Evolutionary conservation across 1,284 basidiomycete genomes (phyloP).

Genomic region (Heterobasidion irregulare): DNA sequence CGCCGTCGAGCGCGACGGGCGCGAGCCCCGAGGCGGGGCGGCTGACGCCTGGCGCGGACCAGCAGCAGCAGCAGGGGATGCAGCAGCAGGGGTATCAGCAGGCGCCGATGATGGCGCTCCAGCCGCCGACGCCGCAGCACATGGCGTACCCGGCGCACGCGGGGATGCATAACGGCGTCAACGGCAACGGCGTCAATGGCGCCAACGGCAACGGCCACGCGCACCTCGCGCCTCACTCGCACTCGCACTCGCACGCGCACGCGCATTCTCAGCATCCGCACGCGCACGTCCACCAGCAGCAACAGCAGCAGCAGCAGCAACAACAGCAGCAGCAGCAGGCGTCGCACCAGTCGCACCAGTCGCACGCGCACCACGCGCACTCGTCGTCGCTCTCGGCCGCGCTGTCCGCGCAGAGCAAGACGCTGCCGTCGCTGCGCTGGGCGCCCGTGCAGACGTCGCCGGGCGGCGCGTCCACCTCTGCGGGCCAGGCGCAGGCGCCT

Average conservation of each 20-base stretch:
- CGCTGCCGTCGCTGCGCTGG: constrained; percentile 4
- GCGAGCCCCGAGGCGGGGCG: neutral
- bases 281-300: neutral
- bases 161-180: neutral
- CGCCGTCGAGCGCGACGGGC: constrained; percentile 5
- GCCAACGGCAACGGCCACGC: neutral
- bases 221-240: constrained; percentile 7
- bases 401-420: constrained; percentile 1
- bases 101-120: constrained; percentile 1
- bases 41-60: too few relatives aligned
- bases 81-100: constrained; percentile 1
- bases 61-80: too few relatives aligned
- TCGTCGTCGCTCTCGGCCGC: constrained; percentile 2
- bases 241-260: neutral
- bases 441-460: constrained; percentile 2
- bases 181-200: too few relatives aligned
- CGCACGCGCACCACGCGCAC: constrained; percentile 5
- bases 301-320: neutral
- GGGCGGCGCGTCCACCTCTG: constrained; percentile 2
- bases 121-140: constrained; percentile 3
- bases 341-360: neutral
- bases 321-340: constrained; percentile 9
- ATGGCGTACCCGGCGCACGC: neutral
- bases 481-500: neutral
- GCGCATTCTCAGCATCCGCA: too few relatives aligned